These are phyloP conservation scores for Yamadazyma friedrichii DNA, from an alignment of 1,139 yeast genomes.

Conservation along the genomic window DNA sequence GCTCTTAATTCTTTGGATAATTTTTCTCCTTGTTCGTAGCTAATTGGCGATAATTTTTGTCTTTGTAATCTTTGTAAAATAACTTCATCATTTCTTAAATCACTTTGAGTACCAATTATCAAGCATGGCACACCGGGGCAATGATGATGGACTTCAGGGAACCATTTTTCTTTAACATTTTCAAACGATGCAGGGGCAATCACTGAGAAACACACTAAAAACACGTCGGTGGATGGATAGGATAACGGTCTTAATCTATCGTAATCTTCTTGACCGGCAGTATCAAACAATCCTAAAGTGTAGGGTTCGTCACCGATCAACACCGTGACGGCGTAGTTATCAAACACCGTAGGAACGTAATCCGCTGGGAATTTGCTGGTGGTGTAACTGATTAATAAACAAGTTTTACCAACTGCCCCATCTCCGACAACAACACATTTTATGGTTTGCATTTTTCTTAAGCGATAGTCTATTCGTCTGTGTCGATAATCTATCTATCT, in stretches of 20 bases:
- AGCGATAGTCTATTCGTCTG: neutral
- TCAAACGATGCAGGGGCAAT: slow-evolving; percentile 98
- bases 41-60: slow-evolving; percentile 85
- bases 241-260: slow-evolving; percentile 95
- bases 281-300: slow-evolving; percentile 92
- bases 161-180: slow-evolving; percentile 97
- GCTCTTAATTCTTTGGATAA: slow-evolving; percentile 93
- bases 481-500: neutral
- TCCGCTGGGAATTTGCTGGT: slow-evolving; percentile 87
- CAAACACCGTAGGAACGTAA: slow-evolving; percentile 89
- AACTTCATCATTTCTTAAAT: slow-evolving; percentile 89
- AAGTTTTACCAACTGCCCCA: slow-evolving; percentile 96
- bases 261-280: slow-evolving; percentile 99
- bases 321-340: slow-evolving; percentile 96
- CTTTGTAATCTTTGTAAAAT: slow-evolving; percentile 86
- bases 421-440: slow-evolving; percentile 97
- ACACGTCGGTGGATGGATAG: slow-evolving; percentile 95
- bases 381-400: slow-evolving; percentile 86
- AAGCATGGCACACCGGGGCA: slow-evolving; percentile 97
- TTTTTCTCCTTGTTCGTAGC: slow-evolving; percentile 85
- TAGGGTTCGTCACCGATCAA: slow-evolving; percentile 99
- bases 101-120: slow-evolving; percentile 95
- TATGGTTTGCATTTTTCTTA: slow-evolving; percentile 69
- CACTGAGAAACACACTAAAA: slow-evolving; percentile 90
- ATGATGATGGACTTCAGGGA: slow-evolving; percentile 97